phyloP scores from a whole-genome alignment of 805 yeast genomes.

The Lachancea meyersii region DNA sequence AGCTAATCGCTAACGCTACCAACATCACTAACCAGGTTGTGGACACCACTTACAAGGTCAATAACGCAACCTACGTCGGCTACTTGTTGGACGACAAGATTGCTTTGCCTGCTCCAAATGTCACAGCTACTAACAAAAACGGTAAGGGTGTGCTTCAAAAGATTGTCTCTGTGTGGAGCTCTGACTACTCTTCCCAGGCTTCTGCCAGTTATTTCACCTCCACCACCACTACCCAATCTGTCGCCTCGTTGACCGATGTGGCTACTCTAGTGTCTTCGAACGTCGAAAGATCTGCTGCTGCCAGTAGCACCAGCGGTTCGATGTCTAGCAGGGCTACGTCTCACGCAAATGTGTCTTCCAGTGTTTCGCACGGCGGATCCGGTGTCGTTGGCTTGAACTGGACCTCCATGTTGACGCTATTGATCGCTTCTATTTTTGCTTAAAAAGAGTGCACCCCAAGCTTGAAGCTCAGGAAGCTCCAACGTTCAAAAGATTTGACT shows the following conservation, averaged over 20 bases:
- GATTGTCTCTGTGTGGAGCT: conserved; percentile 33
- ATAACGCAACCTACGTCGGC: conserved; percentile 33
- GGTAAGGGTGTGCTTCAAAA: conserved; percentile 33
- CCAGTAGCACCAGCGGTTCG: conserved; percentile 6
- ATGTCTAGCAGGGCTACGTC: conserved; percentile 8
- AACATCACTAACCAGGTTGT: conserved; percentile 29
- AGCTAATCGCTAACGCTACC: conserved; percentile 36
- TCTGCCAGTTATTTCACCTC: conserved; percentile 29
- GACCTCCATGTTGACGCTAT: conserved; percentile 11
- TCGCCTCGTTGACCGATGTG: conserved; percentile 10
- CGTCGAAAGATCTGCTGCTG: conserved; percentile 5
- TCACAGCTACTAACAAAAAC: conserved; percentile 31
- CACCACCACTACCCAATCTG: conserved; percentile 30
- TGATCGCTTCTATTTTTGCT: conserved; percentile 4
- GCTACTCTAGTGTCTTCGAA: conserved; percentile 8
- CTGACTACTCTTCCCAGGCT: conserved; percentile 23
- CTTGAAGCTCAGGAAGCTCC: too few relatives aligned
- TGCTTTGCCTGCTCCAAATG: conserved; percentile 35
- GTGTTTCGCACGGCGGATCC: conserved; percentile 9
- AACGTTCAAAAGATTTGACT: too few relatives aligned
- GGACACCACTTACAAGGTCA: conserved; percentile 32
- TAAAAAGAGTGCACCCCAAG: conserved; percentile 3
- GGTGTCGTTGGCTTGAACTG: conserved; percentile 7
- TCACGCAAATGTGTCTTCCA: neutral
- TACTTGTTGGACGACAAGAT: conserved; percentile 28